Evolutionary conservation across 345 rosid genomes (phyloP), one percentile per base, ranked within the genome.

Genomic region (Arabis hirsuta): DNA sequence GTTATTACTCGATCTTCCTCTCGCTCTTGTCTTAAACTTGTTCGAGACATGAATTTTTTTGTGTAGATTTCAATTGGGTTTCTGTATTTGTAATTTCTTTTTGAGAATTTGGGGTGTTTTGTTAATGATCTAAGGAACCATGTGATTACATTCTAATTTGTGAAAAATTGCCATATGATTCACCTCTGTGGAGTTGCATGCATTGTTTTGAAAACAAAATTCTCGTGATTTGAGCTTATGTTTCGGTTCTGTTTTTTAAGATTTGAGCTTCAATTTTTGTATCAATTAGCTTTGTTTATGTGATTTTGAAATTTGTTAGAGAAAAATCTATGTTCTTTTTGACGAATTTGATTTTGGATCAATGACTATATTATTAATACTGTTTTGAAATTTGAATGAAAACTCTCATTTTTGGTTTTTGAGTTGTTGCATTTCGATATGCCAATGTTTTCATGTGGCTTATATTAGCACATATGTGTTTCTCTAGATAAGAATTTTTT

Each of bases 101-200:
- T 7, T 48, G 3, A 27, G 56, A 32, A 44, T 45, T 46, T 44
- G 0, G 6, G 32, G 14, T 53, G n/a, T 54, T 34, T 65, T 73
- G 34, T 55, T 73, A 64, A 8, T 36, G 57, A 38, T 55, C 42
- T 53, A 2, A 54, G 5, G 7, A 62, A n/a, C 32, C 2, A 62
- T 55, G 7, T 44, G 14, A 43, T 31, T 54, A 9, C 36, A 9
- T 32, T 47, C 24, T 7, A 14, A 3, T 47, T 12, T 47, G 69
- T 6, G 48, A 16, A 32, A 19, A n/a, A 13, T 6, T 19, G 12
- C 31, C 45, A 60, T 59, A 19, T 34, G 19, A 47, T 34, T 64
- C 16, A 16, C 16, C 16, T 16, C 16, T 16, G 48, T 39, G 47
- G 9, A 12, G 56, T 65, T 63, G 14, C 64, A 63, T 73, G 64